Percentiles rank a stretch among this genome's conserved stretches.
Evolutionary conservation across 2,329 filamentous ascomycete species (phyloP).

Genomic region (Fusarium clavum): DNA sequence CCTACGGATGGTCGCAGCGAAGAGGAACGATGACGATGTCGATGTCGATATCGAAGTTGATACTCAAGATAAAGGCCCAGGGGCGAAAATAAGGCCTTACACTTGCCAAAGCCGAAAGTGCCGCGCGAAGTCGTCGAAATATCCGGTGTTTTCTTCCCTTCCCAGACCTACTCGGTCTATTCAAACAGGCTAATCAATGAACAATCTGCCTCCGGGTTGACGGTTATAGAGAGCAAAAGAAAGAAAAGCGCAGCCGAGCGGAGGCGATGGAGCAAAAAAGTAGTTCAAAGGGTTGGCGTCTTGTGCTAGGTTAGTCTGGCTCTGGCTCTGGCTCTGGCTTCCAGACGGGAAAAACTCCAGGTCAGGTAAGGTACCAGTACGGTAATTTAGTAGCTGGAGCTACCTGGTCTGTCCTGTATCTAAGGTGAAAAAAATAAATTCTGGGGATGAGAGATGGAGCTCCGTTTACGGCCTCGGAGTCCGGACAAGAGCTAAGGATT

Average conservation of each 20-base stretch:
- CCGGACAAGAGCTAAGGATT: conserved; percentile 40
- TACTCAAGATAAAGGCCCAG: conserved; percentile 33
- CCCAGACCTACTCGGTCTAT: conserved; percentile 11
- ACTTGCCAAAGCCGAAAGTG: conserved; percentile 31
- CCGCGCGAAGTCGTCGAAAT: conserved; percentile 21
- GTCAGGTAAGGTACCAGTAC: conserved; percentile 15
- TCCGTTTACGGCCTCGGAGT: conserved; percentile 55
- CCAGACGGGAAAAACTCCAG: conserved; percentile 34
- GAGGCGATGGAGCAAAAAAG: conserved; percentile 40
- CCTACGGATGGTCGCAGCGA: conserved; percentile 19
- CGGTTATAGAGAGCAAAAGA: conserved; percentile 16
- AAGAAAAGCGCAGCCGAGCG: conserved; percentile 26
- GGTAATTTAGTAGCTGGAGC: conserved; percentile 16
- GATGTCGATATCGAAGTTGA: conserved; percentile 7
- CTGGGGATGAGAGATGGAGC: conserved; percentile 42
- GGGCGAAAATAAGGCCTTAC: conserved; percentile 34
- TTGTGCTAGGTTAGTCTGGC: conserved; percentile 22
- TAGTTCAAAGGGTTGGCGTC: conserved; percentile 23
- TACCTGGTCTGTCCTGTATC: conserved; percentile 16
- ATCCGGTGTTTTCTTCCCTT: conserved; percentile 4
- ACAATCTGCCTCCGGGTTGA: background rate
- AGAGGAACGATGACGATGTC: conserved; percentile 35
- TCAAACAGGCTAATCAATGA: conserved; percentile 21
- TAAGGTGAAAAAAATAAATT: conserved; percentile 48
- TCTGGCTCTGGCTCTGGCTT: background rate